Evolutionary conservation across 495 filamentous ascomycete species (phyloP).

Genomic region (Penicillium goetzii): DNA sequence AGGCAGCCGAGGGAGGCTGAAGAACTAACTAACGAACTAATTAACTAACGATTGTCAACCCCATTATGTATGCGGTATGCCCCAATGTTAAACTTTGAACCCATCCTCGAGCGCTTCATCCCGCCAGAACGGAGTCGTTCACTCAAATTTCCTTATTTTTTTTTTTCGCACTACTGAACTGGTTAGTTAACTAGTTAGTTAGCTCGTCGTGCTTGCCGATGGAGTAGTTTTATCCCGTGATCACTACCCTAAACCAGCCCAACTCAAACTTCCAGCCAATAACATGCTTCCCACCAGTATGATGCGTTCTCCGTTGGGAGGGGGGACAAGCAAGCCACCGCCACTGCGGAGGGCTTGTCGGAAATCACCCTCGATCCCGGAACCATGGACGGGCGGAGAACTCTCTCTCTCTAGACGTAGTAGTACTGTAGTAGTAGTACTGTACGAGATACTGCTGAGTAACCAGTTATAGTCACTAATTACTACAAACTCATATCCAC

Average conservation of each 20-base stretch:
- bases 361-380: conserved; percentile 20
- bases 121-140: neutral
- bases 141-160: neutral
- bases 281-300: neutral
- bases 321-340: conserved; percentile 18
- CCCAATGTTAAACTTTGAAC: conserved; percentile 16
- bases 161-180: neutral
- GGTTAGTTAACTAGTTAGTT: neutral
- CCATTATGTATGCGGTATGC: too few species aligned
- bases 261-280: conserved; percentile 9
- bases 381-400: conserved; percentile 7
- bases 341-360: conserved; percentile 27
- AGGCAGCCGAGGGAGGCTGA: conserved; percentile 29
- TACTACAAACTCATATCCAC: neutral
- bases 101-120: conserved; percentile 5
- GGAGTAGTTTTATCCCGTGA: neutral
- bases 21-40: conserved; percentile 7
- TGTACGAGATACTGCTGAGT: neutral
- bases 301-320: neutral
- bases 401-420: neutral
- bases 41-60: neutral
- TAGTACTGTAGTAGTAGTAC: neutral
- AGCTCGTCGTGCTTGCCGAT: neutral
- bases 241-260: conserved; percentile 2
- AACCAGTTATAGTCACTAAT: neutral